These are phyloP conservation scores for Ophiostoma montium DNA, from an alignment of 2,329 filamentous ascomycete species.

Conservation along the genomic window DNA sequence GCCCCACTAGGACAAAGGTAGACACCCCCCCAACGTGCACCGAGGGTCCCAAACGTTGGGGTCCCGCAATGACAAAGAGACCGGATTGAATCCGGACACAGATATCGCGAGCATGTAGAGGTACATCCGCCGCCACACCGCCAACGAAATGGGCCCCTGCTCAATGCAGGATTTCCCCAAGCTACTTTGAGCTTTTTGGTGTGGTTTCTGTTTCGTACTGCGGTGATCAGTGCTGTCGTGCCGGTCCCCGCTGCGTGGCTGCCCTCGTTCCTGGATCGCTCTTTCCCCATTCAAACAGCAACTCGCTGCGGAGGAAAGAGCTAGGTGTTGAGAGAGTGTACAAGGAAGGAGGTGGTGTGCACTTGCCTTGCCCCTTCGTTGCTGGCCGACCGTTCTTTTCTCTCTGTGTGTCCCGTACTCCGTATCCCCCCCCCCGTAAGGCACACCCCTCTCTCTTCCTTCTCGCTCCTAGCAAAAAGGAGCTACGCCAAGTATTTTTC, in stretches of 20 bases:
- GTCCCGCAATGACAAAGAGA: background rate
- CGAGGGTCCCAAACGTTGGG: conserved; percentile 5
- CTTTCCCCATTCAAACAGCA: conserved; percentile 2
- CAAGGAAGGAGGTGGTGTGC: conserved; percentile 1
- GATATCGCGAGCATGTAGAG: conserved; percentile 15
- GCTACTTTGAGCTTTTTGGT: conserved; percentile 7
- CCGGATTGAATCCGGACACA: background rate
- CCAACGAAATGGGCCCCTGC: conserved; percentile 7
- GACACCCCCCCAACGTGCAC: conserved; percentile 7
- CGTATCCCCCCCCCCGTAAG: background rate
- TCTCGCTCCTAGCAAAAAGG: conserved; percentile 2
- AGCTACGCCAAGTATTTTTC: conserved; percentile 12
- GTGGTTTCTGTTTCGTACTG: background rate
- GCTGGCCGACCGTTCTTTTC: conserved; percentile 6
- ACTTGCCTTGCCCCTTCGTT: conserved; percentile 5
- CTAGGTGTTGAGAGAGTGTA: background rate
- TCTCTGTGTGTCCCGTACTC: background rate
- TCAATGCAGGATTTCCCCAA: conserved; percentile 19
- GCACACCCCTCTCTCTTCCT: conserved; percentile 1
- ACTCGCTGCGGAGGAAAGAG: background rate
- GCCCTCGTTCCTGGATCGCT: conserved; percentile 6
- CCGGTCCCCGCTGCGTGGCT: background rate
- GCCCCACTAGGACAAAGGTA: conserved; percentile 4
- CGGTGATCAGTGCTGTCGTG: background rate
- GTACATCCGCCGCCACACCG: conserved; percentile 18